Conservation (phyloP, 1,284 basidiomycete species). For the Pisolithus thermaeus region DNA sequence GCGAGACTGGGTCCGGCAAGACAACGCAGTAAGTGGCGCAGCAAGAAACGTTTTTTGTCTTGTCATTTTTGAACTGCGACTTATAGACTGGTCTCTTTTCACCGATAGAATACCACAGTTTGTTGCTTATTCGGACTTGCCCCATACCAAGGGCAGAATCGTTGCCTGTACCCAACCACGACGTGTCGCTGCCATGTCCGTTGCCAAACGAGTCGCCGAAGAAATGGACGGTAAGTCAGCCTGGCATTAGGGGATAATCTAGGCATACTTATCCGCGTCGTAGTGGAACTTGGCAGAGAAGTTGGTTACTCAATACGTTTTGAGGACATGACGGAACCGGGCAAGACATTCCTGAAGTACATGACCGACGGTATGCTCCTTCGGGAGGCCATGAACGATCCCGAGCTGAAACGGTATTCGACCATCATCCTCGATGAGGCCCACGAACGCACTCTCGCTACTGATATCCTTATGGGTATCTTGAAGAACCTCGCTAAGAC, state of each 20-base stretch:
- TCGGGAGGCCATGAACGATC: slow-evolving; percentile 97
- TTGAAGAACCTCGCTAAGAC: slow-evolving; percentile 72
- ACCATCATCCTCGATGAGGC: slow-evolving; percentile 99
- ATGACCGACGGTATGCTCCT: slow-evolving; percentile 99
- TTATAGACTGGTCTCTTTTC: slow-evolving; percentile 23
- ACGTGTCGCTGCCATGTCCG: slow-evolving; percentile 96
- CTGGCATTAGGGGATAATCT: not conserved
- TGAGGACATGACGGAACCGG: slow-evolving; percentile 93
- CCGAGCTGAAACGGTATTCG: slow-evolving; percentile 83
- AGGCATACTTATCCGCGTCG: slow-evolving; percentile 5
- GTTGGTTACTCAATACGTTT: slow-evolving; percentile 99
- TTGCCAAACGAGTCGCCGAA: slow-evolving; percentile 97
- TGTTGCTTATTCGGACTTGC: slow-evolving; percentile 89
- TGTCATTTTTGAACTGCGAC: slow-evolving; percentile 18
- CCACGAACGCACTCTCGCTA: slow-evolving; percentile 96
- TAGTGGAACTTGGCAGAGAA: slow-evolving; percentile 86
- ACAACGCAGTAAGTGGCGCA: slow-evolving; percentile 79
- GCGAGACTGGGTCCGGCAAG: slow-evolving; percentile 97
- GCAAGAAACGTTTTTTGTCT: slow-evolving; percentile 14
- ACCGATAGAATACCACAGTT: slow-evolving; percentile 84
- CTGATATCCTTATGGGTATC: slow-evolving; percentile 97
- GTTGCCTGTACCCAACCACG: slow-evolving; percentile 98
- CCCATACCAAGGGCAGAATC: slow-evolving; percentile 82
- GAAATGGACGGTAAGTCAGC: slow-evolving; percentile 85
- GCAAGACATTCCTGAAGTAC: slow-evolving; percentile 92